Conservation (phyloP, 2,329 filamentous ascomycete genomes). For the Botrytis paeoniae region DNA sequence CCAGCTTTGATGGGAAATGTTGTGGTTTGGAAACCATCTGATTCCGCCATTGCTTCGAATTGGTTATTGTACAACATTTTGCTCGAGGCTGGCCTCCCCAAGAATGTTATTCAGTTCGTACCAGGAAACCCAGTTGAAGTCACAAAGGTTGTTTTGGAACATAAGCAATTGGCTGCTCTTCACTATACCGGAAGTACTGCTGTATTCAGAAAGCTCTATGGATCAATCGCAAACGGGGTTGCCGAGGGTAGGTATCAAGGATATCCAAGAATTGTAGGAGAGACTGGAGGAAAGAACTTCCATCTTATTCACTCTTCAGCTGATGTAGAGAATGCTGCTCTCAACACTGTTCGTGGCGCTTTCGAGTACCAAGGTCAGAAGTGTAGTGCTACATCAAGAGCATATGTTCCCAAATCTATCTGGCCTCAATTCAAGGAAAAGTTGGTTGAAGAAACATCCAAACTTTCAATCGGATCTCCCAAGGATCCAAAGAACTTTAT, state of each 20-base stretch:
- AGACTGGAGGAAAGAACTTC: slow-evolving; percentile 94
- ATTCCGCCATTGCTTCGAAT: slow-evolving; percentile 80
- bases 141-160: slow-evolving; percentile 71
- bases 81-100: slow-evolving; percentile 82
- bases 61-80: slow-evolving; percentile 89
- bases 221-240: slow-evolving; percentile 77
- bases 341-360: slow-evolving; percentile 79
- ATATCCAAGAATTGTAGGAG: slow-evolving; percentile 85
- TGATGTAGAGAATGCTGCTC: slow-evolving; percentile 72
- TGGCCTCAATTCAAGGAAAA: slow-evolving; percentile 69
- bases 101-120: slow-evolving; percentile 88
- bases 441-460: slow-evolving; percentile 63
- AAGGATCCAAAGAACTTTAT: slow-evolving; percentile 72
- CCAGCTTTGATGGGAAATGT: slow-evolving; percentile 92
- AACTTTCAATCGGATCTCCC: slow-evolving; percentile 69
- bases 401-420: slow-evolving; percentile 72
- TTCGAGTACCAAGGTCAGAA: slow-evolving; percentile 93
- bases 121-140: slow-evolving; percentile 84
- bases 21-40: slow-evolving; percentile 92
- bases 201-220: slow-evolving; percentile 86
- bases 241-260: slow-evolving; percentile 77
- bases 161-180: slow-evolving; percentile 81
- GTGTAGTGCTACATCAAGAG: slow-evolving; percentile 79
- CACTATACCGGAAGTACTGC: slow-evolving; percentile 93
- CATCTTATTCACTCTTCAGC: slow-evolving; percentile 76